These are phyloP conservation scores for Dentipellis fragilis DNA, from an alignment of 768 basidiomycete genomes.

Conservation along the genomic window DNA sequence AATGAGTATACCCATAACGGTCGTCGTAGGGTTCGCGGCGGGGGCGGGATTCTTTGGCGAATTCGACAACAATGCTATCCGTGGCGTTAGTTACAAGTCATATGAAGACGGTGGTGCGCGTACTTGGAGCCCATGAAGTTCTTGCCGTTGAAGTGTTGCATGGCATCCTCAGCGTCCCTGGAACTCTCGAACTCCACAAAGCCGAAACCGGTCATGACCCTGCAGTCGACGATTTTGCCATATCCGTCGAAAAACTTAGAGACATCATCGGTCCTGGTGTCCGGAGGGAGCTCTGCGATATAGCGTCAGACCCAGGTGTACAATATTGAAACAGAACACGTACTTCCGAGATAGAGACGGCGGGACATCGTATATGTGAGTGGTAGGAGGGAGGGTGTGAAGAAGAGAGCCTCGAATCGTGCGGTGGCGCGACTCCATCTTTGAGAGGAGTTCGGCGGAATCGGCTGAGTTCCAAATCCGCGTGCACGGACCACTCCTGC, in stretches of 20 bases:
- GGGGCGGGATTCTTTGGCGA: slow-evolving; percentile 86
- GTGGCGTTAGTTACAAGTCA: not conserved
- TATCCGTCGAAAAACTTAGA: slow-evolving; percentile 85
- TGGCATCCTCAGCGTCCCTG: slow-evolving; percentile 91
- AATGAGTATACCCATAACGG: slow-evolving; percentile 33
- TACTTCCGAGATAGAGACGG: slow-evolving; percentile 82
- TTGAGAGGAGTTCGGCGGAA: not conserved
- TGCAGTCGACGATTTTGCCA: slow-evolving; percentile 81
- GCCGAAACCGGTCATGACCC: slow-evolving; percentile 97
- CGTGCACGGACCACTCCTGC: slow-evolving; percentile 3
- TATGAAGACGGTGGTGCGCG: slow-evolving; percentile 12
- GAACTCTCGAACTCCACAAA: slow-evolving; percentile 93
- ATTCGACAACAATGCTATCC: slow-evolving; percentile 85
- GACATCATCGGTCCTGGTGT: slow-evolving; percentile 77
- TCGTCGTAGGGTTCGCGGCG: slow-evolving; percentile 64
- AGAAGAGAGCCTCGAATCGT: not conserved
- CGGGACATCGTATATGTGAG: slow-evolving; percentile 46
- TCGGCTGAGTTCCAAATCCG: not conserved
- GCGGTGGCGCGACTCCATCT: not conserved
- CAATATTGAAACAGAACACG: slow-evolving; percentile 4
- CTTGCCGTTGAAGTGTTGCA: slow-evolving; percentile 80
- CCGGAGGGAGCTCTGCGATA: slow-evolving; percentile 62
- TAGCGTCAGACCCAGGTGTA: not conserved
- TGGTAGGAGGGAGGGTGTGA: slow-evolving; percentile 1
- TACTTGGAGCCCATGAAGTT: slow-evolving; percentile 83